Evolutionary conservation across 2,329 filamentous ascomycete genomes (phyloP), one percentile per base, ranked within the genome.

Genomic region (Scedosporium apiospermum): DNA sequence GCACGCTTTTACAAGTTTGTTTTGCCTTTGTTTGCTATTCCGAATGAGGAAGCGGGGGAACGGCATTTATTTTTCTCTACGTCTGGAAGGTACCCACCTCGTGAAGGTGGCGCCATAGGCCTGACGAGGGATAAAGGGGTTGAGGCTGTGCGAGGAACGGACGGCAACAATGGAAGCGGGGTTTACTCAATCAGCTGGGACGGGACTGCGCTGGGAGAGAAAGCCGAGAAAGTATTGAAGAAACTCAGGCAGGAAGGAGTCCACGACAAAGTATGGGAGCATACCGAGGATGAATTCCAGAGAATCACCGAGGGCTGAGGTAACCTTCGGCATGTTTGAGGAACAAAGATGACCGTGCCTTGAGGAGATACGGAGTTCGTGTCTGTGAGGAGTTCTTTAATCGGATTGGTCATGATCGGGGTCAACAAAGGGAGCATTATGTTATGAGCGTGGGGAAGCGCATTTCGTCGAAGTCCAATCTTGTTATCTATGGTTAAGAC

Each of bases 41-140:
- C 42, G 5, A 10, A 57, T 5, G 57, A 60, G 5, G 63, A 66
- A 53, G 26, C 63, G 10, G 64, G 65, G 10, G 60, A 60, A 38
- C 41, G 65, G 42, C 63, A 64, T 12, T 23, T 63, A 14, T 65
- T 57, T 44, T 57, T 65, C 16, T 61, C 63, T 12, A 65, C 64
- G 26, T 63, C 63, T n/a, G 62, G 41, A 16, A 23, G 58, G 10
- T 67, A 63, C 44, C 57, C 57, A 6, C 57, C 63, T 12, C 26
- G n/a, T 34, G 21, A 21, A 27, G 30, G 57, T n/a, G 57, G 34
- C 21, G 57, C 30, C n/a, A 2, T n/a, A 14, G 57, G 57, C 9
- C 23, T 59, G n/a, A 23, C 53, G 53, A n/a, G 16, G 23, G 23
- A 16, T 2, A 34, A 27, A n/a, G 23, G 53, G 16, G 16, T 23